Base-by-base conservation (phyloP, 176 grass and related monocot genomes). In the Ensete glaucum region DNA sequence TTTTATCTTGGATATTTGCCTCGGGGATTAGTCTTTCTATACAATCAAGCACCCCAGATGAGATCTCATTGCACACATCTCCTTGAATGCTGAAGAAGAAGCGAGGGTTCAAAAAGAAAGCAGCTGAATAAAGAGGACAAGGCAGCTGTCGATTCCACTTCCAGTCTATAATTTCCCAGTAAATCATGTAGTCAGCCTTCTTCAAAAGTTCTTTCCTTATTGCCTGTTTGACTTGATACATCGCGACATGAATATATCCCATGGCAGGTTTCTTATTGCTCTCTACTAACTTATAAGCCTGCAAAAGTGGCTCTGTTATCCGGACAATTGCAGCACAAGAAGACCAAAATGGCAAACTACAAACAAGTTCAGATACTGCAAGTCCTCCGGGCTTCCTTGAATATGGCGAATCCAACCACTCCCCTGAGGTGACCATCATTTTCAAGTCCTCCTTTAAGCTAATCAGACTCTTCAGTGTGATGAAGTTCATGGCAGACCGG, bases 1-100 rank as follows among this genome's bases (percentile, higher is more conserved):
- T 85, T 77, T 91, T 93, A 83, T 93, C 94, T 87, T 97, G 94
- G 76, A 85, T 85, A 78, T 93, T 90, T 65, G 80, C 75, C 73
- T 97, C 94, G 23, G 94, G 85, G 54, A 97, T 84, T 52, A 93
- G 60, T 69, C 90, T 93, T 75, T 93, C 94, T 82, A 97, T 82
- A 74, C 94, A 97, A 71, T 91, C 88, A 34, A 97, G 78, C 80
- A 97, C 86, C 55, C 88, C 90, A 15, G 94, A 97, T 76, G 87
- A 90, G 67, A 97, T 78, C 78, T 79, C 77, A 77, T 82, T 93
- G 49, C 90, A 97, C 34, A 89, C 74, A 21, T 91, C 84, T 72
- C 85, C 84, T 83, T 78, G 68, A 83, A 97, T 87, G 57, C 84
- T 84, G 57, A 93, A 77, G 79, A 89, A 97, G 89, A 97, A 97